Percentiles rank a stretch among this genome's conserved stretches.
phyloP scores from a whole-genome alignment of 2,329 filamentous ascomycete genomes.

The Davidsoniella virescens region DNA sequence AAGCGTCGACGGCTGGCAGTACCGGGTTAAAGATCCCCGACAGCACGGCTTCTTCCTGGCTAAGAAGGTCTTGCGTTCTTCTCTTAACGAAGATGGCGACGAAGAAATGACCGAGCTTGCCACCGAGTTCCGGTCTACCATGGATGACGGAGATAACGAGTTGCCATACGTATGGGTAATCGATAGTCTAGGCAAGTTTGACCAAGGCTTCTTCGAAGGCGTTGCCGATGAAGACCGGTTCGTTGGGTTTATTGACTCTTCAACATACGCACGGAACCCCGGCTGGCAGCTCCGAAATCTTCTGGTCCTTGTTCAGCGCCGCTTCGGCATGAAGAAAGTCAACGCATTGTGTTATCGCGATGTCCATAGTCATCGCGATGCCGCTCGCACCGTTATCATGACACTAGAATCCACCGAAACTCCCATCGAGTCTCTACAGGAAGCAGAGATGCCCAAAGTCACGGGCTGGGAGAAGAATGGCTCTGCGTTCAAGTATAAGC shows the following conservation, averaged over 20 bases:
- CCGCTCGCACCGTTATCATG: conserved; percentile 67
- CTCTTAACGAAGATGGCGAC: conserved; percentile 16
- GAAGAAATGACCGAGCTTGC: conserved; percentile 23
- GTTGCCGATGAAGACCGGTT: conserved; percentile 59
- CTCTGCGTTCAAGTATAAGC: conserved; percentile 54
- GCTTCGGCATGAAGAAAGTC: conserved; percentile 59
- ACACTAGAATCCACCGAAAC: conserved; percentile 29
- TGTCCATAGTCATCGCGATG: conserved; percentile 57
- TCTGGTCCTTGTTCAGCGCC: conserved; percentile 64
- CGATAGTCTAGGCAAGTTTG: conserved; percentile 58
- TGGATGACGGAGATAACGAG: conserved; percentile 23
- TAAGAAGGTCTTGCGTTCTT: conserved; percentile 42
- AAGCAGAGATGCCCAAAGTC: conserved; percentile 59
- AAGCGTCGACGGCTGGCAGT: conserved; percentile 73
- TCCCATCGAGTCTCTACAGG: conserved; percentile 16
- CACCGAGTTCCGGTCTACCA: conserved; percentile 29
- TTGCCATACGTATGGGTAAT: conserved; percentile 63
- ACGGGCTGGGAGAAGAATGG: conserved; percentile 82
- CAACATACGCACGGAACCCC: conserved; percentile 72
- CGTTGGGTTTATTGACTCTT: conserved; percentile 80
- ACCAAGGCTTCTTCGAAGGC: conserved; percentile 71
- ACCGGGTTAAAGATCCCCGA: conserved; percentile 55
- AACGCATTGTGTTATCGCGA: conserved; percentile 88
- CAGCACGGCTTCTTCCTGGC: conserved; percentile 95
- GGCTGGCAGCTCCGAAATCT: conserved; percentile 90